phyloP scores from a whole-genome alignment of 2,329 filamentous ascomycete genomes.

The Aspergillus phoenicis region DNA sequence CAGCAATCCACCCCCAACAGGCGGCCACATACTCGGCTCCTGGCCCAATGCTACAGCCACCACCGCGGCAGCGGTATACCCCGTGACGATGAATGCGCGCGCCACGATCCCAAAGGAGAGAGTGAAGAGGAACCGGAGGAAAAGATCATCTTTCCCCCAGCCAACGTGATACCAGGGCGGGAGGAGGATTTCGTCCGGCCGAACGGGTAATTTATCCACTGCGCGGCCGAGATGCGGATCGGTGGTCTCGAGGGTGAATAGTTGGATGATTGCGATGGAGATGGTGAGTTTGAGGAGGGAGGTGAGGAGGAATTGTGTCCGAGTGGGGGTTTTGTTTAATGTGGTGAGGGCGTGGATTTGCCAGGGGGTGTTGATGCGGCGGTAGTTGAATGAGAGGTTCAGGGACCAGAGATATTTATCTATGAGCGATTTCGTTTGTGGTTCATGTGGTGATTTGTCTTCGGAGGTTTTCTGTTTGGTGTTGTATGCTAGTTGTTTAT shows the following conservation, averaged over 20 bases:
- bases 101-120: slow-evolving; percentile 22
- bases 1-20: slow-evolving; percentile 13
- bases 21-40: slow-evolving; percentile 23
- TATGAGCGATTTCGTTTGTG: not conserved
- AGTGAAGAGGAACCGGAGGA: slow-evolving; percentile 14
- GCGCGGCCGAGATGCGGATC: slow-evolving; percentile 8
- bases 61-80: slow-evolving; percentile 14
- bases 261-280: slow-evolving; percentile 8
- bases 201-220: not conserved
- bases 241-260: slow-evolving; percentile 17
- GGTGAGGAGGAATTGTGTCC: slow-evolving; percentile 12
- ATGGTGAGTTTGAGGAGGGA: slow-evolving; percentile 7
- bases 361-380: slow-evolving; percentile 27
- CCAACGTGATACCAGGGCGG: not conserved
- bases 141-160: not conserved
- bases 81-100: slow-evolving; percentile 15
- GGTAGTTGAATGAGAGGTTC: slow-evolving; percentile 23
- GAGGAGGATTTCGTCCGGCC: slow-evolving; percentile 9
- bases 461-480: not conserved
- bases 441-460: not conserved
- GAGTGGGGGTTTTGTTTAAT: slow-evolving; percentile 10
- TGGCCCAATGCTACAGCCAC: slow-evolving; percentile 11
- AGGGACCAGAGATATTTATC: slow-evolving; percentile 15
- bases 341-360: slow-evolving; percentile 18
- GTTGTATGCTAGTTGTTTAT: slow-evolving; percentile 14